Conservation (phyloP, 2,329 filamentous ascomycete species). For the Zasmidium cellare region DNA sequence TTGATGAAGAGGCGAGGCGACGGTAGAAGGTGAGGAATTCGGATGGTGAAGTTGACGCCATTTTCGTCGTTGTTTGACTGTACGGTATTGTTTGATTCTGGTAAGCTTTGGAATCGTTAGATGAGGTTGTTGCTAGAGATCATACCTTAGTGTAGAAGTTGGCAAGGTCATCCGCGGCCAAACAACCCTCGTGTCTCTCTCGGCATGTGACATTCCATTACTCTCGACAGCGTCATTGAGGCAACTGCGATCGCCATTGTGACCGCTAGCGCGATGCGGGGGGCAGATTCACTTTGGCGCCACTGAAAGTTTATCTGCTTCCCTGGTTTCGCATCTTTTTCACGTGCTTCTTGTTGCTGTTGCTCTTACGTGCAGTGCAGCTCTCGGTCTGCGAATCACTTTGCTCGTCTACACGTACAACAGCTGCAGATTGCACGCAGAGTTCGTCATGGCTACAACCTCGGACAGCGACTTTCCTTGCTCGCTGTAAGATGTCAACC, state of each 20-base stretch:
- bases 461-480: slow-evolving; percentile 24
- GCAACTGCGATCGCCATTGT: background rate
- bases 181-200: background rate
- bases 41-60: slow-evolving; percentile 37
- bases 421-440: background rate
- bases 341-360: background rate
- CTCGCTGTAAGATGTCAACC: slow-evolving; percentile 30
- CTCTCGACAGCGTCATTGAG: background rate
- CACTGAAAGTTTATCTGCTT: background rate
- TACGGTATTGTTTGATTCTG: background rate
- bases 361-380: slow-evolving; percentile 2
- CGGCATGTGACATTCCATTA: background rate
- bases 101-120: no score
- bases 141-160: background rate
- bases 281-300: background rate
- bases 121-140: background rate
- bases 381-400: background rate
- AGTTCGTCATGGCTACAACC: slow-evolving; percentile 2
- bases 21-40: slow-evolving; percentile 43
- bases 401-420: background rate
- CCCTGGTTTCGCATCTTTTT: background rate
- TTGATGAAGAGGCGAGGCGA: slow-evolving; percentile 4
- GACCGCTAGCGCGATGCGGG: background rate
- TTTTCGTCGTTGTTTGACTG: slow-evolving; percentile 15
- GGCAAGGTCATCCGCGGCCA: background rate